Evolutionary conservation across 1,284 basidiomycete species (phyloP), one percentile per base, ranked within the genome.

Genomic region (Gymnopus androsaceus): DNA sequence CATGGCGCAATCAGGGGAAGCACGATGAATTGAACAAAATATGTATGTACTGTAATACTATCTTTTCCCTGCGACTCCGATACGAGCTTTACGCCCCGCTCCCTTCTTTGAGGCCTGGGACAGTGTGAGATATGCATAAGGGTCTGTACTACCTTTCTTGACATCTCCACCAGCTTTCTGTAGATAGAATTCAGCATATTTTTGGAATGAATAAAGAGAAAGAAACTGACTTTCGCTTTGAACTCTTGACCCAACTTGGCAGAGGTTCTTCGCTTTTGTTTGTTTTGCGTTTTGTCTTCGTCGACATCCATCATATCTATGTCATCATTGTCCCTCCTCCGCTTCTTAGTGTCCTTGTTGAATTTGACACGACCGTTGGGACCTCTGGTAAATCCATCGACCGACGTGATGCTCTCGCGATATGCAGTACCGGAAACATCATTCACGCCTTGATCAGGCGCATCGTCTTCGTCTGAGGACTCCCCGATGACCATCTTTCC

Each of bases 341-440:
- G 82, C 66, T 94, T 92, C 74, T 95, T 96, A 25, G 92, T 96
- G 67, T 98, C 92, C 75, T 98, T 98, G 77, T 98, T 94, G 76
- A 98, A 97, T 73, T 94, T 96, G 68, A 98, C 76, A 34, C 84
- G 85, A 17, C 97, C 97, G 58, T 86, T 86, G 1, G 86, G 79
- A 33, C 92, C 92, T 30, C 94, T 85, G 1, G 84, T 88, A 72
- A 94, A 93, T 5, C 96, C 97, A 67, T 98, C 96, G 27, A 86
- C 85, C 4, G 91, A 90, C 9, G 87, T 88, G 55, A 94, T 70
- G 53, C 81, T 84, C 69, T 96, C 92, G 55, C 84, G 82, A 72
- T 96, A 99, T 1, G 94, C 95, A 11, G 76, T 80, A n/a, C 90
- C 93, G 40, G 78, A 89, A 3, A 87, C 80, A 33, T 86, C 82